Conservation (phyloP, 2,329 filamentous ascomycete genomes). For the Paradendryphiella salina region DNA sequence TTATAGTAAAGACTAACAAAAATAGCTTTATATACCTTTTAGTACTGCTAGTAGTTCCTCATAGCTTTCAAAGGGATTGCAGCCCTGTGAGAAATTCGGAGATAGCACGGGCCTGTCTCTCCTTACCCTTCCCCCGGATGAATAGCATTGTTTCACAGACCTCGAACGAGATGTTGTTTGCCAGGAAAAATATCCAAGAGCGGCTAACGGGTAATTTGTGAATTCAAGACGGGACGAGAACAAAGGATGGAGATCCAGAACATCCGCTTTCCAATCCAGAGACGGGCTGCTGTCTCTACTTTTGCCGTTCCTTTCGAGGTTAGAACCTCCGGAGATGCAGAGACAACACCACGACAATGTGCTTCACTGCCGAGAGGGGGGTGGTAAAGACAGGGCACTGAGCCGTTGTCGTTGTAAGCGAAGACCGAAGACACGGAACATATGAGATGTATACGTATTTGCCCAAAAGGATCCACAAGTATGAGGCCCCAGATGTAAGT, state of each 20-base stretch:
- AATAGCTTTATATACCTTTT: too few species aligned
- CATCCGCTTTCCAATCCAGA: constrained; percentile 2
- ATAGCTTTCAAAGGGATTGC: too few species aligned
- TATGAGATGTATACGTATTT: too few species aligned
- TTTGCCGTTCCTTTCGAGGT: constrained; percentile 14
- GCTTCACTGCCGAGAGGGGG: constrained; percentile 3
- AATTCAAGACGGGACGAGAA: constrained; percentile 4
- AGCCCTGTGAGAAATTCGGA: too few species aligned
- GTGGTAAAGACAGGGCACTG: background rate
- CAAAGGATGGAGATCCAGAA: constrained; percentile 2
- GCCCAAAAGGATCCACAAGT: background rate
- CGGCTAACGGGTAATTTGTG: background rate
- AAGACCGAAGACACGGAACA: background rate
- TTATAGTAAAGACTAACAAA: too few species aligned
- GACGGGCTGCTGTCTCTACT: constrained; percentile 6
- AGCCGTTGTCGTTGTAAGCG: constrained; percentile 1
- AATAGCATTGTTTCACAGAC: background rate
- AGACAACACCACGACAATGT: constrained; percentile 9
- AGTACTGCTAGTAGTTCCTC: too few species aligned
- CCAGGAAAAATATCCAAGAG: constrained; percentile 8
- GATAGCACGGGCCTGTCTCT: too few species aligned
- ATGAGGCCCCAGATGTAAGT: background rate
- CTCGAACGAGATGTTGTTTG: background rate
- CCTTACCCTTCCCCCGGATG: too few species aligned
- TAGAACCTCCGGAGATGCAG: constrained; percentile 16